These are phyloP conservation scores for Scheffersomyces lignicola DNA, from an alignment of 1,139 yeast genomes.

Conservation along the genomic window DNA sequence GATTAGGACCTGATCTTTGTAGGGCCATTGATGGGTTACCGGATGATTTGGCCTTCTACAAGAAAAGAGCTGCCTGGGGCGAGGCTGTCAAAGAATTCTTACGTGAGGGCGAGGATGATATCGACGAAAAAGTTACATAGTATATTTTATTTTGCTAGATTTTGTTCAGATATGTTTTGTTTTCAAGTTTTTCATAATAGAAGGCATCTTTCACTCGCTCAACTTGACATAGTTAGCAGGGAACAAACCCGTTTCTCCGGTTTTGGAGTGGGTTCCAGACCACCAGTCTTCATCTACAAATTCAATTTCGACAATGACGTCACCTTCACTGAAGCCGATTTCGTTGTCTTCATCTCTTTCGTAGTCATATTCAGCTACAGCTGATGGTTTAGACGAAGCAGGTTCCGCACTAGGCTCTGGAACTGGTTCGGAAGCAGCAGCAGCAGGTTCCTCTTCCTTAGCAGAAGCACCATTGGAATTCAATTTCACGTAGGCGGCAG, in stretches of 20 bases:
- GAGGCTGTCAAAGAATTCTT: conserved; percentile 55
- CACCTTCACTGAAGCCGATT: conserved; percentile 65
- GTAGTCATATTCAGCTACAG: conserved; percentile 67
- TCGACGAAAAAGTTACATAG: conserved; percentile 1
- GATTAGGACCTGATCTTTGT: conserved; percentile 43
- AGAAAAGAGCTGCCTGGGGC: conserved; percentile 65
- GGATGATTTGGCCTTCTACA: conserved; percentile 57
- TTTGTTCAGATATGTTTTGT: not conserved
- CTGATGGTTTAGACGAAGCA: conserved; percentile 33
- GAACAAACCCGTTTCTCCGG: conserved; percentile 68
- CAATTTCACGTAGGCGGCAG: conserved; percentile 76
- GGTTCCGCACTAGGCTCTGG: conserved; percentile 20
- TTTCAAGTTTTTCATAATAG: not conserved
- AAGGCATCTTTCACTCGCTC: conserved; percentile 18
- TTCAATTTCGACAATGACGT: conserved; percentile 61
- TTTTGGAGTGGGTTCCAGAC: conserved; percentile 63
- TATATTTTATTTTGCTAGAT: not conserved
- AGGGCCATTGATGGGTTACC: conserved; percentile 63
- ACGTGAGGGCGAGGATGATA: conserved; percentile 5
- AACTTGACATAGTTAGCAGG: conserved; percentile 69
- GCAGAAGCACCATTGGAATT: conserved; percentile 12
- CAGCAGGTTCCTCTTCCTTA: conserved; percentile 17
- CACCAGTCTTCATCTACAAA: conserved; percentile 82
- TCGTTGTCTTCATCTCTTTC: conserved; percentile 78
- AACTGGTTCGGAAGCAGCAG: conserved; percentile 20